phyloP scores from a whole-genome alignment of 106 monocot species.

The Platanthera guangdongensis region DNA sequence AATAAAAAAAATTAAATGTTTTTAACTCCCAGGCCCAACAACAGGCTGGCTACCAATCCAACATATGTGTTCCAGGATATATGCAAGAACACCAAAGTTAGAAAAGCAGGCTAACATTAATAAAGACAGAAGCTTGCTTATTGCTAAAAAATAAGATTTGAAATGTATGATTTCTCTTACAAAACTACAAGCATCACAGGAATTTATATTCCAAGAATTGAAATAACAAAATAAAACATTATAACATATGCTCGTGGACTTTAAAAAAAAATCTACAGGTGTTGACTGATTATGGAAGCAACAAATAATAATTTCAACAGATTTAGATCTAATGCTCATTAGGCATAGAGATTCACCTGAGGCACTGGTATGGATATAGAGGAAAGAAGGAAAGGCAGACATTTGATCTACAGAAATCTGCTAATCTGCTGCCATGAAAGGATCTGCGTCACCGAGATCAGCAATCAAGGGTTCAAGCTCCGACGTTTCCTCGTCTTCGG shows the following conservation, averaged over 20 bases:
- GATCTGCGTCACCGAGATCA: slow-evolving; percentile 79
- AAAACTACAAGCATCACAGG: background rate
- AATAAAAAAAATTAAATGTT: no score
- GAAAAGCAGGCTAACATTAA: no score
- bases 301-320: background rate
- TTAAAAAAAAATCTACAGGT: background rate
- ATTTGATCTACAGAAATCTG: background rate
- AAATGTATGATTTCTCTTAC: background rate
- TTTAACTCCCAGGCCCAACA: no score
- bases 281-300: background rate
- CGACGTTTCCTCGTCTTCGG: slow-evolving; percentile 61
- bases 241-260: background rate
- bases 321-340: background rate
- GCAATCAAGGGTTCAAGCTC: slow-evolving; percentile 74
- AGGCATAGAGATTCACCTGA: background rate
- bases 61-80: no score
- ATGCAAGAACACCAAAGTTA: no score
- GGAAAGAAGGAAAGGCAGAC: background rate
- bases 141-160: background rate
- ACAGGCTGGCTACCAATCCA: no score
- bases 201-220: background rate
- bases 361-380: background rate
- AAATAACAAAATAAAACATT: background rate
- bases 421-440: slow-evolving; percentile 74
- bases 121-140: background rate